A percentile compares a stretch with the other conserved stretches of the same genome.
These are phyloP conservation scores for Aspergillus puulaauensis DNA, from an alignment of 2,329 filamentous ascomycete genomes.

Conservation along the genomic window DNA sequence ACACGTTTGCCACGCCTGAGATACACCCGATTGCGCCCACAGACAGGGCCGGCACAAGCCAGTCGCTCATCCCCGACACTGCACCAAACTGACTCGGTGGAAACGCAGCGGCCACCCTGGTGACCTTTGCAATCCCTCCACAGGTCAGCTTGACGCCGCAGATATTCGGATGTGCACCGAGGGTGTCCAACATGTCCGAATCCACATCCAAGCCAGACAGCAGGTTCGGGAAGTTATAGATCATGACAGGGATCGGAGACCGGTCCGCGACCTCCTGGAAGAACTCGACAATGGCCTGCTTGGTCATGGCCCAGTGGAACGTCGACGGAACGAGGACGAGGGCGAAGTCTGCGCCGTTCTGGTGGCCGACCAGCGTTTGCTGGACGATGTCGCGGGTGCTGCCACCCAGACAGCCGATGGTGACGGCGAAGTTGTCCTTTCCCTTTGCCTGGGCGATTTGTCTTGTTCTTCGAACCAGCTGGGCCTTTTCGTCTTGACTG, in stretches of 20 bases:
- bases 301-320: constrained; percentile 66
- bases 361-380: constrained; percentile 64
- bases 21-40: constrained; percentile 62
- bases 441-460: constrained; percentile 36
- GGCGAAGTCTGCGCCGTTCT: constrained; percentile 69
- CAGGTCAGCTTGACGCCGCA: constrained; percentile 40
- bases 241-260: constrained; percentile 48
- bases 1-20: constrained; percentile 63
- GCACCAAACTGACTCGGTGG: constrained; percentile 38
- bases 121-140: constrained; percentile 43
- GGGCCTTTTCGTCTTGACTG: constrained; percentile 38
- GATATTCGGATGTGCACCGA: constrained; percentile 37
- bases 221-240: constrained; percentile 51
- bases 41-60: constrained; percentile 56
- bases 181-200: constrained; percentile 35
- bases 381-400: constrained; percentile 48
- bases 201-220: constrained; percentile 46
- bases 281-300: constrained; percentile 59
- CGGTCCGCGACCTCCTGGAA: constrained; percentile 62
- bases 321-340: constrained; percentile 69
- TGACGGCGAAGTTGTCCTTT: constrained; percentile 39
- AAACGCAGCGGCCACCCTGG: constrained; percentile 39
- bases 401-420: constrained; percentile 41
- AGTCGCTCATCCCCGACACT: constrained; percentile 45
- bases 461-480: constrained; percentile 40